Evolutionary conservation across 208 protist genomes (phyloP).

Genomic region (Endotrypanum monterogeii): DNA sequence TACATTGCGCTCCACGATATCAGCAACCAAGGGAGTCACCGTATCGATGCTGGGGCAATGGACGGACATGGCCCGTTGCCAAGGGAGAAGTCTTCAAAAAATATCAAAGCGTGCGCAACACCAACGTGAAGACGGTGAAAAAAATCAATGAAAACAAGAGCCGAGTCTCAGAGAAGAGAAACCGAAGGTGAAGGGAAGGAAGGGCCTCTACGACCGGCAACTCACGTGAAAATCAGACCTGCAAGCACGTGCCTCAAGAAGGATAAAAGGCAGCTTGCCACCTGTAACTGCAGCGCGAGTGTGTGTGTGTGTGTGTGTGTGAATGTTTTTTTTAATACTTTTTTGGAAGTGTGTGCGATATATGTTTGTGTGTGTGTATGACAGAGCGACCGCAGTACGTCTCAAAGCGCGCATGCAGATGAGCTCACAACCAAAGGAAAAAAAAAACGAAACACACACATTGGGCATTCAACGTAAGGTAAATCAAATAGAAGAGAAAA

Average conservation of each 20-base stretch:
- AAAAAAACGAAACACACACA: background rate
- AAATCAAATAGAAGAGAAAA: no score
- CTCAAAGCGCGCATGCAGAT: background rate
- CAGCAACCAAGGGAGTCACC: conserved; percentile 28
- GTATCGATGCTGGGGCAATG: background rate
- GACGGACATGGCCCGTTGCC: conserved; percentile 1
- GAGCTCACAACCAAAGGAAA: background rate
- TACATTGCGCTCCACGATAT: conserved; percentile 38
- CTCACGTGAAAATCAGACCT: no score
- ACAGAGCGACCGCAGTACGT: background rate
- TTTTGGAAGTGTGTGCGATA: no score
- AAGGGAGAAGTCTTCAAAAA: background rate
- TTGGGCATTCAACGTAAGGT: no score
- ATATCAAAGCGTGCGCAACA: no score
- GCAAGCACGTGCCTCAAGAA: background rate
- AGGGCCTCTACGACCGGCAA: no score
- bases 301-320: no score
- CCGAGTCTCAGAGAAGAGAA: no score
- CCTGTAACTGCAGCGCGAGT: background rate
- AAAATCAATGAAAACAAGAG: background rate
- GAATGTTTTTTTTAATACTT: no score
- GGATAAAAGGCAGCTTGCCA: background rate
- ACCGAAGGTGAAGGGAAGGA: no score
- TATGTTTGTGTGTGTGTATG: no score
- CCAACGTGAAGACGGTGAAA: background rate